These are phyloP conservation scores for Leccinum fibrillosum DNA, from an alignment of 768 basidiomycete species.

Conservation along the genomic window DNA sequence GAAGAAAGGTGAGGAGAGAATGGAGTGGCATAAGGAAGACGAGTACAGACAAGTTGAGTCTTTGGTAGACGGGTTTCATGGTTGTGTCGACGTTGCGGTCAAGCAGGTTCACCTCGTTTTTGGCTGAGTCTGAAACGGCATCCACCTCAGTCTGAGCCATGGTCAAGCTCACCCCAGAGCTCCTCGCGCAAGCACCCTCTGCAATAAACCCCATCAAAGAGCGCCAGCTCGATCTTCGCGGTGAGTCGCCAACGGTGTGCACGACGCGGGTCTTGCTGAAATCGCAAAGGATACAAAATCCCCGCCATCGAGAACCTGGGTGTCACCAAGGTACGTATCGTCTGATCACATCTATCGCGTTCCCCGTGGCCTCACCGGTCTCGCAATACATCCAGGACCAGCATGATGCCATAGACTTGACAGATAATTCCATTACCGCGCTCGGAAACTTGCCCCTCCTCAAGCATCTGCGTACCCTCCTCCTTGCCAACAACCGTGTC, in stretches of 20 bases:
- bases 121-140: constrained; percentile 36
- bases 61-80: constrained; percentile 71
- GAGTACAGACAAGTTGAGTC: constrained; percentile 61
- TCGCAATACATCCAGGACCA: constrained; percentile 58
- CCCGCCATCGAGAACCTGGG: constrained; percentile 96
- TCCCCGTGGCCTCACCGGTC: constrained; percentile 15
- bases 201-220: constrained; percentile 82
- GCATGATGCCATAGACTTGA: constrained; percentile 91
- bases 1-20: not conserved
- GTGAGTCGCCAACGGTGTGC: constrained; percentile 39
- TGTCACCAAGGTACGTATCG: constrained; percentile 70
- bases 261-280: constrained; percentile 11
- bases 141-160: constrained; percentile 27
- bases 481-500: constrained; percentile 90
- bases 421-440: constrained; percentile 81
- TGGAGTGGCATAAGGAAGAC: constrained; percentile 9
- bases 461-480: constrained; percentile 77
- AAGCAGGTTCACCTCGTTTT: constrained; percentile 19
- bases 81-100: constrained; percentile 6
- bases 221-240: constrained; percentile 88
- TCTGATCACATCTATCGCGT: constrained; percentile 14
- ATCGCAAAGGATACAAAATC: constrained; percentile 78
- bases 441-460: constrained; percentile 87
- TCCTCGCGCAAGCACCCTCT: constrained; percentile 78
- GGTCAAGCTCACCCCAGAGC: constrained; percentile 94